These are phyloP conservation scores for Musa schizocarpa DNA, from an alignment of 176 grass and related monocot species.

Conservation along the genomic window DNA sequence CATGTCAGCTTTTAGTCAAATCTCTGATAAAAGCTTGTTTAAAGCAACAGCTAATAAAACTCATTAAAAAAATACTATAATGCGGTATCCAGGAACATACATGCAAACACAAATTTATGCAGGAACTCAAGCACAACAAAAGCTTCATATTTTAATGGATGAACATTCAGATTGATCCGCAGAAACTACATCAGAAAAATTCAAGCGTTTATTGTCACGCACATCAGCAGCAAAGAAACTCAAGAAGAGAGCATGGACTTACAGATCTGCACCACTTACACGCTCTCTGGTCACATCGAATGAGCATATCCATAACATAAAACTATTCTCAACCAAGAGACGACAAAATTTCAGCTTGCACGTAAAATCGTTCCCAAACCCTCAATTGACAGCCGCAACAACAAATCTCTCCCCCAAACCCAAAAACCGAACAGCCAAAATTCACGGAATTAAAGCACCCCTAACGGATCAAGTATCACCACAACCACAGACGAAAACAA, in stretches of 20 bases:
- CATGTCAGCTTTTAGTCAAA: no score
- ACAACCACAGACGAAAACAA: neutral
- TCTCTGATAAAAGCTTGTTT: no score
- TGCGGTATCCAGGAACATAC: no score
- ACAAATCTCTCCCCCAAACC: neutral
- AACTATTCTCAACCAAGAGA: neutral
- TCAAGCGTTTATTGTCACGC: neutral
- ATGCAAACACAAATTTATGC: neutral
- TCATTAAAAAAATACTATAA: no score
- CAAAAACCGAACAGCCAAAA: no score
- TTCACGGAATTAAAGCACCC: neutral
- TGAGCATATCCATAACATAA: neutral
- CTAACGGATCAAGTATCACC: neutral
- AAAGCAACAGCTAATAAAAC: no score
- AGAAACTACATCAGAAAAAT: neutral
- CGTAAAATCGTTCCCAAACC: neutral
- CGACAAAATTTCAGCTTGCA: neutral
- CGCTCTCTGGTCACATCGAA: neutral
- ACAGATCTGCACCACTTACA: neutral
- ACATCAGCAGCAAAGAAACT: neutral
- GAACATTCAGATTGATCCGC: neutral
- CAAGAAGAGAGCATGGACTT: neutral
- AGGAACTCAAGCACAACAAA: neutral
- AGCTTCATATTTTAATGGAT: neutral
- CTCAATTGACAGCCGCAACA: neutral